Evolutionary conservation across 2,329 filamentous ascomycete species (phyloP).

Genomic region (Tricladium varicosporioides): DNA sequence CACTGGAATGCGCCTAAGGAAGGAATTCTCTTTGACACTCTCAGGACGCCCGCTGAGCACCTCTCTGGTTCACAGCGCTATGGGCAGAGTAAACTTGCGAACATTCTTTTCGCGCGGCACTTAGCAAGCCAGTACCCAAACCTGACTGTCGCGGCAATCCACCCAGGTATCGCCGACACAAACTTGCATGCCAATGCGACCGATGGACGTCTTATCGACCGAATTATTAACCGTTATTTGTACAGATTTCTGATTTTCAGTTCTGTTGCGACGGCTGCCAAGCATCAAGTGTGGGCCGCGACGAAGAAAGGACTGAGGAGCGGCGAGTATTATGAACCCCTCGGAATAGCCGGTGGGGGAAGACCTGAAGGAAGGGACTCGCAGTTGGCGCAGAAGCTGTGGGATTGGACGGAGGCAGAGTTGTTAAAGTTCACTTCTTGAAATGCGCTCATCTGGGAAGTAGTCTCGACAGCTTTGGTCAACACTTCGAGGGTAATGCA

Average conservation of each 20-base stretch:
- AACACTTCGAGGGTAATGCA: not conserved
- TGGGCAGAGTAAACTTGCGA: slow-evolving; percentile 47
- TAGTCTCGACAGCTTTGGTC: not conserved
- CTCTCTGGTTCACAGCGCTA: slow-evolving; percentile 23
- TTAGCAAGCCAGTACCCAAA: slow-evolving; percentile 38
- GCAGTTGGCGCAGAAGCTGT: not conserved
- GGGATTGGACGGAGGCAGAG: slow-evolving; percentile 1
- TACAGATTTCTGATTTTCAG: not conserved
- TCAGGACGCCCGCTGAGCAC: slow-evolving; percentile 3
- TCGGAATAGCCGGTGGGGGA: not conserved
- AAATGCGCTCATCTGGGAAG: not conserved
- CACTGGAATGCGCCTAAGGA: slow-evolving; percentile 1
- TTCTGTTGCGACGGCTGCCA: slow-evolving; percentile 33
- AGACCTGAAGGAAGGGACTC: not conserved
- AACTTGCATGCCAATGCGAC: slow-evolving; percentile 10
- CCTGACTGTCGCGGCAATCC: slow-evolving; percentile 37
- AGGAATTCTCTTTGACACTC: slow-evolving; percentile 31
- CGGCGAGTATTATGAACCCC: slow-evolving; percentile 32
- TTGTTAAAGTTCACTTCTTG: not conserved
- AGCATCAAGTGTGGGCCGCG: slow-evolving; percentile 41
- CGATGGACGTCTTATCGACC: not conserved
- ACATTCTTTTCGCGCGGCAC: slow-evolving; percentile 41
- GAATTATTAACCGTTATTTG: not conserved
- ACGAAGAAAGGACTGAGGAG: slow-evolving; percentile 31
- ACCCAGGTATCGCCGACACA: slow-evolving; percentile 39